Percentiles rank a stretch among this genome's conserved stretches.
phyloP scores from a whole-genome alignment of 1,284 basidiomycete genomes.

The Wolfiporia cocos region DNA sequence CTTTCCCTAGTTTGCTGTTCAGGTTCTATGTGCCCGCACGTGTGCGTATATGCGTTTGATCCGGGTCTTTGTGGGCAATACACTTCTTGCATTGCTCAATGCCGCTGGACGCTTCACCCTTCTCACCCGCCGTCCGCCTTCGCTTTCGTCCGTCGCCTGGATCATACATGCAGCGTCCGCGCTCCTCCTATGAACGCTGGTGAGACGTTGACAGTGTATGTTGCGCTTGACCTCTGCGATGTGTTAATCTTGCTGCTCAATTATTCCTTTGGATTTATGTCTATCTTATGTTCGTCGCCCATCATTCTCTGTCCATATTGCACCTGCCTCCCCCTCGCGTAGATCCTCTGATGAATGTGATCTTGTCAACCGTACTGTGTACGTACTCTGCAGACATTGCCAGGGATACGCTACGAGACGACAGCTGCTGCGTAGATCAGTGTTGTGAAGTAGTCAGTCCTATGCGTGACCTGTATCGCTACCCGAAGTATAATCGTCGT shows the following conservation, averaged over 20 bases:
- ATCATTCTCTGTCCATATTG: neutral
- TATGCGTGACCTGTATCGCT: no score
- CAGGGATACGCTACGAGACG: no score
- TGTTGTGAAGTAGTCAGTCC: no score
- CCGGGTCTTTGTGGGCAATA: conserved; percentile 3
- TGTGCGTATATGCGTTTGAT: conserved; percentile 2
- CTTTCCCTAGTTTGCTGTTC: no score
- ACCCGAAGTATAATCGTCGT: no score
- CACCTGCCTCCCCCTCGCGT: neutral
- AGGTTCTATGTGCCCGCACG: no score
- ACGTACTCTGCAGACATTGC: no score
- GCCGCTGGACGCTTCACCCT: conserved; percentile 16
- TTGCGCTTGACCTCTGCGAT: neutral
- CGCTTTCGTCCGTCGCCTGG: conserved; percentile 1
- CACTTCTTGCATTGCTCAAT: conserved; percentile 6
- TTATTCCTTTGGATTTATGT: neutral
- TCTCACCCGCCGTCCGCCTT: conserved; percentile 2
- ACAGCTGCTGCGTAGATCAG: no score
- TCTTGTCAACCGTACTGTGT: no score
- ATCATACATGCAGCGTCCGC: conserved; percentile 15
- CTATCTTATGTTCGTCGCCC: neutral
- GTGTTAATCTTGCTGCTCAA: neutral
- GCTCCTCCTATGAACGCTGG: no score
- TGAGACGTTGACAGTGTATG: no score
- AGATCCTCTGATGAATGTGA: neutral